Conservation (phyloP, 768 basidiomycete species). For the Fomitopsis pulvina region DNA sequence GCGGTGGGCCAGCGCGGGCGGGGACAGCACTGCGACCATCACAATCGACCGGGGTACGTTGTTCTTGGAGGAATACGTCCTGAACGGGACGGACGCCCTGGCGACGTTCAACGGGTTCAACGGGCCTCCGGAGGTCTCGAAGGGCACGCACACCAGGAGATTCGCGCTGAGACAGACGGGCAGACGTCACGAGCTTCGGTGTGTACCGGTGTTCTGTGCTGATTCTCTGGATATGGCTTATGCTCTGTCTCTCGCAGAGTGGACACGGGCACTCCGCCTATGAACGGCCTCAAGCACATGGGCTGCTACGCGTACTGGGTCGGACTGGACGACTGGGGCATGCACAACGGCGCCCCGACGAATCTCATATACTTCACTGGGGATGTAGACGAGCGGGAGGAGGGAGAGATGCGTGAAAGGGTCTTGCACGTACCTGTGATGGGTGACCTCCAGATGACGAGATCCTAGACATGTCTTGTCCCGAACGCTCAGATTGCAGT, state of each 20-base stretch:
- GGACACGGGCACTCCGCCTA: constrained; percentile 22
- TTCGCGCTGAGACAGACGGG: constrained; percentile 20
- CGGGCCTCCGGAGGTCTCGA: background rate
- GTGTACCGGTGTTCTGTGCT: background rate
- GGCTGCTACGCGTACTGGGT: constrained; percentile 27
- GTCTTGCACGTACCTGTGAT: background rate
- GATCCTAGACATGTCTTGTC: background rate
- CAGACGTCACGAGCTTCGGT: constrained; percentile 26
- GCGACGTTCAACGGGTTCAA: constrained; percentile 10
- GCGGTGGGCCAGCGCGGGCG: constrained; percentile 12
- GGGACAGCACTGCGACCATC: constrained; percentile 10
- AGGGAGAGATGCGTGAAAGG: background rate
- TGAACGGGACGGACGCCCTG: constrained; percentile 17
- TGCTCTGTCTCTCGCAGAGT: constrained; percentile 13
- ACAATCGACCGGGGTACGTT: constrained; percentile 17
- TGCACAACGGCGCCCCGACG: constrained; percentile 20
- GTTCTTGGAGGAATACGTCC: constrained; percentile 10
- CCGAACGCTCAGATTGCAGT: constrained; percentile 5
- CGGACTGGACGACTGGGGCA: constrained; percentile 24
- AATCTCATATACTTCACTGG: constrained; percentile 22
- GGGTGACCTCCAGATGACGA: background rate
- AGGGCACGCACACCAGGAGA: background rate
- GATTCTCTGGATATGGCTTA: background rate
- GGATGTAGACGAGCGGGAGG: background rate
- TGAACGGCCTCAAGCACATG: constrained; percentile 24